These are phyloP conservation scores for Endogone sp. DNA, from an alignment of 192 early-diverging fungal species.

Conservation along the genomic window DNA sequence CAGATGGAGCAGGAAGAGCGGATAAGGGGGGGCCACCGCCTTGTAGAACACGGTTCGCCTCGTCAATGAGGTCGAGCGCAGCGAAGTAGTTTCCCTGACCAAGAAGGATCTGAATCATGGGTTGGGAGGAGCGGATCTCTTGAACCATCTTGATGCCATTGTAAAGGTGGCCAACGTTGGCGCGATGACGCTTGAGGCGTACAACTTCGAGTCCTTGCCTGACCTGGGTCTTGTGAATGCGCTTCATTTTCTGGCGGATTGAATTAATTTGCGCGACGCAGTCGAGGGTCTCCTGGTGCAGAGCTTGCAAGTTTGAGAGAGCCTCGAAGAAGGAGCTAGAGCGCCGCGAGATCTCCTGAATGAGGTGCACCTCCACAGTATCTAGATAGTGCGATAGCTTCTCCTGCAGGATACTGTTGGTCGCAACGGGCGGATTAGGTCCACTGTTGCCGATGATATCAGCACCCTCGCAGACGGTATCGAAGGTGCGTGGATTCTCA, in stretches of 20 bases:
- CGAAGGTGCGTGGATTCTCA: conserved; percentile 87
- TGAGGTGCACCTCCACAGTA: conserved; percentile 89
- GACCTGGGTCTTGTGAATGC: conserved; percentile 59
- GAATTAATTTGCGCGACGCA: conserved; percentile 87
- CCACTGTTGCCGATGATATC: conserved; percentile 47
- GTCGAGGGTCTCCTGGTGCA: conserved; percentile 87
- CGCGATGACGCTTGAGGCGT: conserved; percentile 66
- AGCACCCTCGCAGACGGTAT: conserved; percentile 71
- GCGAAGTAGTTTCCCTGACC: conserved; percentile 81
- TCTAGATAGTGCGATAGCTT: conserved; percentile 89
- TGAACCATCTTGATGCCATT: conserved; percentile 67
- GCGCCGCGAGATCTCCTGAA: conserved; percentile 90
- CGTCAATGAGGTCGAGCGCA: conserved; percentile 86
- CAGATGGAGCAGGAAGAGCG: conserved; percentile 23
- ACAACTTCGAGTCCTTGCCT: conserved; percentile 83
- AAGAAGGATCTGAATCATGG: conserved; percentile 80
- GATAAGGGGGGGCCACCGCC: conserved; percentile 33
- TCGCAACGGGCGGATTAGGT: conserved; percentile 45
- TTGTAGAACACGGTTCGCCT: conserved; percentile 57
- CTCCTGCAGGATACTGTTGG: conserved; percentile 80
- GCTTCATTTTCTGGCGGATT: conserved; percentile 65
- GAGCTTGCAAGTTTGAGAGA: conserved; percentile 84
- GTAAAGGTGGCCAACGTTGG: conserved; percentile 68
- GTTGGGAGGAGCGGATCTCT: conserved; percentile 73
- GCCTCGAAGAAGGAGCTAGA: conserved; percentile 97